Percentiles rank a stretch among this genome's conserved stretches.
These are phyloP conservation scores for Raphidocelis subcapitata DNA, from an alignment of 139 green algal species.

Conservation along the genomic window DNA sequence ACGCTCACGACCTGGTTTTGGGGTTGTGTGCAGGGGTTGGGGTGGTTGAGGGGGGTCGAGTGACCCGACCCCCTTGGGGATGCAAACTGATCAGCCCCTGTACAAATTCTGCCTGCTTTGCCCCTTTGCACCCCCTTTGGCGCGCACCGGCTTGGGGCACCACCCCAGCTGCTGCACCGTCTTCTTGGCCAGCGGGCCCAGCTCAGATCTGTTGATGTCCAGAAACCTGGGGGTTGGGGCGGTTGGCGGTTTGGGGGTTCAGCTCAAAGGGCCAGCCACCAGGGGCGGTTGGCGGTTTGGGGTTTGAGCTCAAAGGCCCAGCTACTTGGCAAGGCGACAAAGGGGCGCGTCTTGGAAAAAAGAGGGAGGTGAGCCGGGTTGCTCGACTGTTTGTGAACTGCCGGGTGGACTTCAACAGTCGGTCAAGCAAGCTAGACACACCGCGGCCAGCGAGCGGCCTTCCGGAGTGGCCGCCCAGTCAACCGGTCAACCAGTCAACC, in stretches of 20 bases:
- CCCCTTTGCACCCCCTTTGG: background rate
- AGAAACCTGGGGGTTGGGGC: slow-evolving; percentile 35
- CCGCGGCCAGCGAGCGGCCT: no score
- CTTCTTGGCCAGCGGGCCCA: slow-evolving; percentile 27
- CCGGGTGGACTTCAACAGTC: no score
- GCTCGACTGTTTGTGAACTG: no score
- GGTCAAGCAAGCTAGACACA: no score
- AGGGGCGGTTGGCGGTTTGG: background rate
- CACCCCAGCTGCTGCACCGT: slow-evolving; percentile 58
- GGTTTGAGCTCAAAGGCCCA: background rate
- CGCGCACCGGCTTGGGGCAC: slow-evolving; percentile 24
- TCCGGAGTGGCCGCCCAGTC: background rate
- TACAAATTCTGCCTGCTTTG: background rate
- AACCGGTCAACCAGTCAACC: no score
- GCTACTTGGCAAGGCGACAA: background rate
- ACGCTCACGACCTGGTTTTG: slow-evolving; percentile 40
- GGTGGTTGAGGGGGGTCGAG: no score
- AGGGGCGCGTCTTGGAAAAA: background rate
- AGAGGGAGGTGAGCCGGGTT: no score
- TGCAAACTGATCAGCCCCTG: background rate
- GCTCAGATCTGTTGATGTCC: slow-evolving; percentile 14
- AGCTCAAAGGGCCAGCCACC: background rate
- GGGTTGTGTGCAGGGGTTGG: no score
- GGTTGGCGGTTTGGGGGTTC: background rate
- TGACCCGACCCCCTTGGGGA: background rate